Evolutionary conservation across 2,329 filamentous ascomycete species (phyloP).

Genomic region (Pyrenochaeta sp.): DNA sequence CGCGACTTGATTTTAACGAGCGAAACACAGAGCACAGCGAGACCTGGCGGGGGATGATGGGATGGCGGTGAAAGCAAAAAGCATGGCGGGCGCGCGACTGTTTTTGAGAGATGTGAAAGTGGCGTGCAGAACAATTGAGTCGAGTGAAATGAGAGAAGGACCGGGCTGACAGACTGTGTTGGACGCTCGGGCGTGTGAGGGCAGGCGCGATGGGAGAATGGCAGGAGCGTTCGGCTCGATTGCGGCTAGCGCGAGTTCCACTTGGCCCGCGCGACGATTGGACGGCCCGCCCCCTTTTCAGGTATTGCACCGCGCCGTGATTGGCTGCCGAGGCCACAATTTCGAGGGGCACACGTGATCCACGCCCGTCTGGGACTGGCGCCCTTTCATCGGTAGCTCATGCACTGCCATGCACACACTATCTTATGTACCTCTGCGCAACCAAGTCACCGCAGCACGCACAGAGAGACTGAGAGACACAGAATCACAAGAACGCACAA

Average conservation of each 20-base stretch:
- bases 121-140: conserved; percentile 26
- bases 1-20: conserved; percentile 22
- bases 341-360: conserved; percentile 37
- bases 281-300: conserved; percentile 35
- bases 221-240: conserved; percentile 29
- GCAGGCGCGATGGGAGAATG: conserved; percentile 27
- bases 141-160: conserved; percentile 40
- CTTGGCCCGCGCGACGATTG: conserved; percentile 26
- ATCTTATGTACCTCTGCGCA: conserved; percentile 31
- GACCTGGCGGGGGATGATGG: conserved; percentile 15
- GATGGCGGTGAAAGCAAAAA: conserved; percentile 28
- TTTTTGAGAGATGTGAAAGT: conserved; percentile 21
- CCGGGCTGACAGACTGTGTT: conserved; percentile 36
- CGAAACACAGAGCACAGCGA: conserved; percentile 18
- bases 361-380: conserved; percentile 22
- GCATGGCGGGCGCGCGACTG: conserved; percentile 27
- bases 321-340: neutral
- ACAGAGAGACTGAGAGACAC: too few relatives aligned
- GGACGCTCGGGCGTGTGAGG: conserved; percentile 32
- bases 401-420: conserved; percentile 36
- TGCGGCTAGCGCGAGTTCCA: conserved; percentile 6
- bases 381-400: conserved; percentile 9
- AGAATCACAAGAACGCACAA: neutral
- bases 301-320: conserved; percentile 23
- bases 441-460: conserved; percentile 25